Evolutionary conservation across 2,329 filamentous ascomycete species (phyloP).

Genomic region (Metarhizium brunneum): DNA sequence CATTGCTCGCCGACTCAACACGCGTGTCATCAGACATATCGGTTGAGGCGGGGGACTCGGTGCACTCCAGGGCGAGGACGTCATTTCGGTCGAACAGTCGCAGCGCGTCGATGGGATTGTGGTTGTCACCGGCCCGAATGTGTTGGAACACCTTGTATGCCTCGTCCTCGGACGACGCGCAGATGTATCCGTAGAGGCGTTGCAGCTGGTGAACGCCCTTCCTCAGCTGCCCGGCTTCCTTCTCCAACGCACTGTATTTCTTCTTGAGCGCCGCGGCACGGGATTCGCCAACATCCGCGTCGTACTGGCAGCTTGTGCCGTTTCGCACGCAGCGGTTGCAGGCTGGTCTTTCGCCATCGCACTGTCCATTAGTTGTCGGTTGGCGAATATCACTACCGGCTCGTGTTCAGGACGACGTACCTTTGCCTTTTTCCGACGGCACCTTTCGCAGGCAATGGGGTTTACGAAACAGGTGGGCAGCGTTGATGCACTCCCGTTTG

Average conservation of each 20-base stretch:
- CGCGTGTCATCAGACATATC: background rate
- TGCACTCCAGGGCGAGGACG: background rate
- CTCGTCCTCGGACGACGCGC: conserved; percentile 3
- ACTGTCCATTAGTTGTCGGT: background rate
- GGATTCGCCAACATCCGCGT: conserved; percentile 6
- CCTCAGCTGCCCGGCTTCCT: background rate
- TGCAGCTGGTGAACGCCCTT: conserved; percentile 1
- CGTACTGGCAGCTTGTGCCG: conserved; percentile 3
- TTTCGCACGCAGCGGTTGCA: conserved; percentile 4
- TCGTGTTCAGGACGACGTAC: background rate
- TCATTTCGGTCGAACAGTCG: background rate
- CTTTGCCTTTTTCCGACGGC: background rate
- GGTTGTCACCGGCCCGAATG: background rate
- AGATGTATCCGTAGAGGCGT: conserved; percentile 3
- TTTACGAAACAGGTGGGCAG: background rate
- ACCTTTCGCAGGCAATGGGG: background rate
- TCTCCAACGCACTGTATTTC: conserved; percentile 1
- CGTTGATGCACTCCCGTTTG: background rate
- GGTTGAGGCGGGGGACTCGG: background rate
- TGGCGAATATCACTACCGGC: background rate
- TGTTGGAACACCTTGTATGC: conserved; percentile 2
- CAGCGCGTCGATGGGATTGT: conserved; percentile 3
- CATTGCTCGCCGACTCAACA: background rate
- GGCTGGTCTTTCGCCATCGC: conserved; percentile 4
- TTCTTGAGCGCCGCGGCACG: conserved; percentile 5